Evolutionary conservation across 139 green algal genomes (phyloP).

Genomic region (Dunaliella sp.): DNA sequence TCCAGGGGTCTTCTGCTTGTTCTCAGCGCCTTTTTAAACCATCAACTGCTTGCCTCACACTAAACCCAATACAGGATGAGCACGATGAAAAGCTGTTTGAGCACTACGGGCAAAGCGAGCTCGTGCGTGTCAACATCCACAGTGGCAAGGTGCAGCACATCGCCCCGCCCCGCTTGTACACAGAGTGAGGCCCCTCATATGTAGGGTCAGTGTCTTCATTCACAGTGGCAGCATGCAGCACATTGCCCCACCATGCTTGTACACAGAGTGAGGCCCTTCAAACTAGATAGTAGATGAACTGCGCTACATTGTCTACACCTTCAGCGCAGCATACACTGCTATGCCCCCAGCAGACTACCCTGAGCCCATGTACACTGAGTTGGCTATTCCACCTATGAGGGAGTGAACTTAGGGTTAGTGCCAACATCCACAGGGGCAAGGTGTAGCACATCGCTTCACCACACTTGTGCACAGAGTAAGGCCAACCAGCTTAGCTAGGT

Average conservation of each 20-base stretch:
- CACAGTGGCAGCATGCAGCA: constrained; percentile 43
- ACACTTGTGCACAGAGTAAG: constrained; percentile 78
- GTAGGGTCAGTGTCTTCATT: constrained; percentile 58
- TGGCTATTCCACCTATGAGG: too few species aligned
- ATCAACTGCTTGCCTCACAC: background rate
- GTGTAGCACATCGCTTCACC: constrained; percentile 40
- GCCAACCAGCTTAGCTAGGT: too few species aligned
- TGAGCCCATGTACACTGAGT: too few species aligned
- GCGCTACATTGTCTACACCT: too few species aligned
- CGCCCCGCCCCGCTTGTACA: constrained; percentile 72
- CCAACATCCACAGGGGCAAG: constrained; percentile 59
- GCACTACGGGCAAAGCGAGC: constrained; percentile 74
- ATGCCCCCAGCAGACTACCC: too few species aligned
- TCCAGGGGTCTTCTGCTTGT: too few species aligned
- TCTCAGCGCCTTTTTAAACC: too few species aligned
- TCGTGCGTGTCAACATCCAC: constrained; percentile 62
- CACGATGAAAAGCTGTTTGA: constrained; percentile 90
- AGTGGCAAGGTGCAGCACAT: constrained; percentile 52
- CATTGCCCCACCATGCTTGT: constrained; percentile 62
- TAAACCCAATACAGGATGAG: constrained; percentile 46
- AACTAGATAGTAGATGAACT: too few species aligned
- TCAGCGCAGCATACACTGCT: too few species aligned
- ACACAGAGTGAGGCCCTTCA: constrained; percentile 78
- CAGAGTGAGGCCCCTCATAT: too few species aligned
- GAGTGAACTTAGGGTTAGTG: too few species aligned